Evolutionary conservation across 176 grass and related monocot species (phyloP).

Genomic region (Sorghum bicolor): Sorghum_bicolor_NCBIv3 NC_012873.2:4182001-4182500

Average conservation of each 20-base stretch:
- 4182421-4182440: not conserved
- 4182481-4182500: too few relatives aligned
- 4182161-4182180: conserved; percentile 31
- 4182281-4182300: not conserved
- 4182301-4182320: conserved; percentile 31
- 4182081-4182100: conserved; percentile 23
- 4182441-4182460: not conserved
- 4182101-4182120: not conserved
- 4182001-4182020: conserved; percentile 27
- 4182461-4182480: too few relatives aligned
- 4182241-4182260: not conserved
- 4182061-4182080: conserved; percentile 34
- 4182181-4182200: conserved; percentile 29
- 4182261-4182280: not conserved
- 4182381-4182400: too few relatives aligned
- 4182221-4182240: not conserved
- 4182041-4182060: conserved; percentile 45
- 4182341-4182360: not conserved
- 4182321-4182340: conserved; percentile 13
- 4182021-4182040: conserved; percentile 34
- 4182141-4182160: conserved; percentile 40
- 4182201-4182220: conserved; percentile 22
- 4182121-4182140: not conserved
- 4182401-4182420: not conserved
- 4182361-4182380: not conserved